Percentiles rank a stretch among this genome's conserved stretches.
Conservation (phyloP, 306 rosid genomes). For the Cicer judaicum region DNA sequence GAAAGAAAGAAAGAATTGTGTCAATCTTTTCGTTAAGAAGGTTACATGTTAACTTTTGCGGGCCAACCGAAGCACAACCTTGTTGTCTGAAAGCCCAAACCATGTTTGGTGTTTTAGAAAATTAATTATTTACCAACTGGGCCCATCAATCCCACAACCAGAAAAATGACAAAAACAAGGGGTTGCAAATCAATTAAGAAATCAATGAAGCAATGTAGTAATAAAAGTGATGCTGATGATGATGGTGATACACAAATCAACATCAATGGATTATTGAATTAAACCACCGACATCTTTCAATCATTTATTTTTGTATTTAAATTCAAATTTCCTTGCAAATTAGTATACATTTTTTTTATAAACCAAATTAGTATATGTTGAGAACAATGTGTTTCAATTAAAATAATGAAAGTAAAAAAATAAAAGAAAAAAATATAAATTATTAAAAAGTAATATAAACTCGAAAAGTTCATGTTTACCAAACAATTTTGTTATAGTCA, state of each 20-base stretch:
- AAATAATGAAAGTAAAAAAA: background rate
- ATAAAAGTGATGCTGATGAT: background rate
- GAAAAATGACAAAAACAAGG: background rate
- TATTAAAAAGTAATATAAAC: no score
- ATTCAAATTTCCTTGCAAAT: background rate
- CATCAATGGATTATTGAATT: slow-evolving; percentile 4
- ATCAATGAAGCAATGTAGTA: background rate
- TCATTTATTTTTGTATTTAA: background rate
- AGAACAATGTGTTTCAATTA: slow-evolving; percentile 13
- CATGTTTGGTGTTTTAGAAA: slow-evolving; percentile 19
- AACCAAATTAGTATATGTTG: background rate
- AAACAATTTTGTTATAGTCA: no score
- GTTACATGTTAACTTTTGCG: slow-evolving; percentile 34
- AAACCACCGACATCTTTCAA: slow-evolving; percentile 38
- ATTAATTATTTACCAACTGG: background rate
- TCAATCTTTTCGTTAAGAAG: background rate
- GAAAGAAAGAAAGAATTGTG: no score
- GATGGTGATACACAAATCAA: slow-evolving; percentile 10
- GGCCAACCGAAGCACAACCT: slow-evolving; percentile 36
- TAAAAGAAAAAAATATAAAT: no score
- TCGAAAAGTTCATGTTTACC: no score
- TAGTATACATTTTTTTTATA: no score
- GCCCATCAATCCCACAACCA: background rate
- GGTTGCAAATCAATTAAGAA: background rate
- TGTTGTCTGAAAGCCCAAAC: slow-evolving; percentile 40